Conservation (phyloP, 257 asterid species). For the Vinca minor region DNA sequence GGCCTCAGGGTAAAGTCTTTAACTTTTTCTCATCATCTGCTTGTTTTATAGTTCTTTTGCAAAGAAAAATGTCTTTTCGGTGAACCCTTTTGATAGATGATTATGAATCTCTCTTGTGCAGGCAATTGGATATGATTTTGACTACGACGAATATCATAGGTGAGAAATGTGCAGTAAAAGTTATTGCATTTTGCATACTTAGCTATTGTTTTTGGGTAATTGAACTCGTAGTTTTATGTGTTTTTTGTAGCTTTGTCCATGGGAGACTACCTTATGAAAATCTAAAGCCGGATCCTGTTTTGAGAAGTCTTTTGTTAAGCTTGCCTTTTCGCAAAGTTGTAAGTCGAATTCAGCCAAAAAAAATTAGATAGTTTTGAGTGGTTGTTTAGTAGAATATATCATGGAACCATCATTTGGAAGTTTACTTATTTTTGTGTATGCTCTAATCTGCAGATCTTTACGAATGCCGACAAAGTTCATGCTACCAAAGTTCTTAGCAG, state of each 20-base stretch:
- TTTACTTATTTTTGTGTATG: too few relatives aligned
- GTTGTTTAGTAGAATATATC: background rate
- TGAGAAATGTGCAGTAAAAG: background rate
- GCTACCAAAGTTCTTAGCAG: conserved; percentile 57
- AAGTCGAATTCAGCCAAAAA: conserved; percentile 18
- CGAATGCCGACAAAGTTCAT: conserved; percentile 84
- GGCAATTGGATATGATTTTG: conserved; percentile 96
- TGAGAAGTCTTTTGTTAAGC: conserved; percentile 67
- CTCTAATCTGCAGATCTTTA: conserved; percentile 51
- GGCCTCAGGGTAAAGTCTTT: conserved; percentile 74
- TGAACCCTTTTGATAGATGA: too few relatives aligned
- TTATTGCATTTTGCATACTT: background rate
- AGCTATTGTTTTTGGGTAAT: background rate
- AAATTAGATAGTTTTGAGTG: too few relatives aligned
- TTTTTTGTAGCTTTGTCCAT: conserved; percentile 72
- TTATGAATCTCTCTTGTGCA: conserved; percentile 26
- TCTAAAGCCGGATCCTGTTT: conserved; percentile 74
- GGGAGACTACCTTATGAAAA: conserved; percentile 96
- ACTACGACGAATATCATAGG: conserved; percentile 94
- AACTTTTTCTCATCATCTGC: background rate
- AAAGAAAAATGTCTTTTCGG: too few relatives aligned
- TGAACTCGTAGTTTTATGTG: background rate
- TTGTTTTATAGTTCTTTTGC: too few relatives aligned
- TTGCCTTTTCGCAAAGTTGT: conserved; percentile 79
- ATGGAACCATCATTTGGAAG: background rate